Evolutionary conservation across 2,329 filamentous ascomycete species (phyloP), one percentile per base, ranked within the genome.

Genomic region (Tympanopsis confertula): DNA sequence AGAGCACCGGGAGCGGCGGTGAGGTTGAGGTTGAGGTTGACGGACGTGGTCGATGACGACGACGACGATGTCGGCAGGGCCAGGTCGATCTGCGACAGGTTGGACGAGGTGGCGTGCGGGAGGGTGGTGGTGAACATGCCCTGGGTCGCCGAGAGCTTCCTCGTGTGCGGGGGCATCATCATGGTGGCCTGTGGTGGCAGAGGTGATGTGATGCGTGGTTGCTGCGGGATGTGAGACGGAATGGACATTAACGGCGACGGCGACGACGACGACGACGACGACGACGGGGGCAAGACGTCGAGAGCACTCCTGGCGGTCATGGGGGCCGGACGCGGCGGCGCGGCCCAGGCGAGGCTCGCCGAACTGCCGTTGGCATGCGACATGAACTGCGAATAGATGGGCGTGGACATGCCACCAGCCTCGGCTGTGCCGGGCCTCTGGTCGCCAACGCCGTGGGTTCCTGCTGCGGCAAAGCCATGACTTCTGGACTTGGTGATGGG

Each of bases 51-150:
- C 35, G 46, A 50, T 50, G 52, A 54, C 32, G 39, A 50, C 40
- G 44, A 42, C 24, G 50, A 38, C 18, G 19, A 20, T 19, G 19
- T 17, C 19, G 56, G 52, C 38, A 65, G 58, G 39, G 62, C 58
- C 56, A 69, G 60, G 53, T 61, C 57, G 41, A 68, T 52, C 29
- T 71, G 65, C 19, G 65, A 66, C 38, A 71, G 60, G 52, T 71
- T 77, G 45, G 72, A 74, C 2, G 58, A 62, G 47, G 61, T 69
- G 35, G 71, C 72, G 3, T 75, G 78, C 17, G 82, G 80, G 35
- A 88, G 63, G 17, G 71, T 78, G 30, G 82, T 75, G 53, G 88
- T 83, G 51, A 88, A 88, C 50, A 79, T 74, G 49, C 84, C 84
- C 53, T 84, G 82, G 5, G 74, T 82, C 47, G 81, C 74, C 42